Conservation (phyloP, 352 stramenopile genomes). For the Globisporangium mamillatum region DNA sequence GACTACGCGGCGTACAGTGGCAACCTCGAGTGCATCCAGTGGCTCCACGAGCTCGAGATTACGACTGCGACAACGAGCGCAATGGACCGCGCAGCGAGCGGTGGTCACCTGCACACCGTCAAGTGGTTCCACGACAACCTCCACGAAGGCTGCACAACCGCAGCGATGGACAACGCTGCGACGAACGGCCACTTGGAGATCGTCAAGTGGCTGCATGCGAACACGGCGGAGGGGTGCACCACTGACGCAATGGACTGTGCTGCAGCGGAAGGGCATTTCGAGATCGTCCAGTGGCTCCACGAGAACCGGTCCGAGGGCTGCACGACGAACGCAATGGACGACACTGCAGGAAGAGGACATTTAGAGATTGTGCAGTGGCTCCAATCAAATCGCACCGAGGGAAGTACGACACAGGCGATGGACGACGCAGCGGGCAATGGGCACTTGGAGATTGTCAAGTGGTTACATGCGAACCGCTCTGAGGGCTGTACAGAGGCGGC, state of each 20-base stretch:
- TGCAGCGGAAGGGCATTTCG: slow-evolving; percentile 23
- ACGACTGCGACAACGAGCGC: slow-evolving; percentile 14
- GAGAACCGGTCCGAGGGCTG: slow-evolving; percentile 20
- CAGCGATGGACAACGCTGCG: slow-evolving; percentile 23
- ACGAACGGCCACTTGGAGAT: slow-evolving; percentile 18
- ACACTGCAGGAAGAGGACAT: slow-evolving; percentile 18
- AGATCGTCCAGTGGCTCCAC: slow-evolving; percentile 23
- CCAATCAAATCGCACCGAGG: slow-evolving; percentile 6
- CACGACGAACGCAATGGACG: slow-evolving; percentile 20
- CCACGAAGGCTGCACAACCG: slow-evolving; percentile 19
- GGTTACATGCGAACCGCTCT: slow-evolving; percentile 32
- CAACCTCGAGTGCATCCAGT: slow-evolving; percentile 17
- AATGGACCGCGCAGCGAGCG: slow-evolving; percentile 19
- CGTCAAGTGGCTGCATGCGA: slow-evolving; percentile 21
- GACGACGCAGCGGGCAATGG: slow-evolving; percentile 10
- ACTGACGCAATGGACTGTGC: slow-evolving; percentile 25
- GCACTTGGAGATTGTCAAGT: slow-evolving; percentile 35
- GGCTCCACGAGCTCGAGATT: slow-evolving; percentile 12
- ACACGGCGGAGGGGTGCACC: slow-evolving; percentile 22
- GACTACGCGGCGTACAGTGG: slow-evolving; percentile 17
- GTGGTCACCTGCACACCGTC: slow-evolving; percentile 21
- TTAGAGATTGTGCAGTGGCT: slow-evolving; percentile 23
- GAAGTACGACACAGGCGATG: slow-evolving; percentile 12
- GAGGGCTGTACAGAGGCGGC: slow-evolving; percentile 30
- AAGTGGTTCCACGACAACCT: slow-evolving; percentile 20